These are phyloP conservation scores for Scleromitrula shiraiana DNA, from an alignment of 2,329 filamentous ascomycete genomes.

Conservation along the genomic window DNA sequence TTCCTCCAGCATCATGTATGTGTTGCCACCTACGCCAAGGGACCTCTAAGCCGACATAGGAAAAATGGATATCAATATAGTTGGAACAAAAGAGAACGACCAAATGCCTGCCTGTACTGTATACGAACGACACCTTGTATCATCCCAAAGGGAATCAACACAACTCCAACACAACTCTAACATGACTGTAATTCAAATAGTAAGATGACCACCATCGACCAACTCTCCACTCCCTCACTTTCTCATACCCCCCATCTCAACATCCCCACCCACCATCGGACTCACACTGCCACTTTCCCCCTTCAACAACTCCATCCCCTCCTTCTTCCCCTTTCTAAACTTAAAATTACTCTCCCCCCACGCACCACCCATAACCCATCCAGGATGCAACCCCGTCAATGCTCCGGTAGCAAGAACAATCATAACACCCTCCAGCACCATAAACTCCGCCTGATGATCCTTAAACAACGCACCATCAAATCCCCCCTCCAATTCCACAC, in stretches of 20 bases:
- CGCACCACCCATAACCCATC: conserved; percentile 13
- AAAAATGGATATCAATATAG: too few species aligned
- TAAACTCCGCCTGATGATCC: conserved; percentile 37
- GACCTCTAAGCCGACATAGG: too few species aligned
- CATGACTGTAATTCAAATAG: too few species aligned
- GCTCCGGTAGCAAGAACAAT: conserved; percentile 38
- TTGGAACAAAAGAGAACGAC: too few species aligned
- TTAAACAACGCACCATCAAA: conserved; percentile 45
- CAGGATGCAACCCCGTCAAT: conserved; percentile 40
- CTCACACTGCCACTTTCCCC: neutral
- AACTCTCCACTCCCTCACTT: neutral
- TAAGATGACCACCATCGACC: neutral
- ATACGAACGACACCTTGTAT: too few species aligned
- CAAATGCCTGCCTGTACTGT: too few species aligned
- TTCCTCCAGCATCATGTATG: too few species aligned
- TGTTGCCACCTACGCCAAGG: too few species aligned
- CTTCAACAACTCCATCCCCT: neutral
- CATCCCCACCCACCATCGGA: neutral
- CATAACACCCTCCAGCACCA: conserved; percentile 40
- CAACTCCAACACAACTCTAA: too few species aligned
- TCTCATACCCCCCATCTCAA: neutral
- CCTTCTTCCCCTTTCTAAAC: conserved; percentile 12
- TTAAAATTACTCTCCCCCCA: conserved; percentile 17
- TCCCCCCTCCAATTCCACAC: conserved; percentile 48
- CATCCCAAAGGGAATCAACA: too few species aligned